Evolutionary conservation across 495 filamentous ascomycete genomes (phyloP).

Genomic region (Xylaria palmicola): DNA sequence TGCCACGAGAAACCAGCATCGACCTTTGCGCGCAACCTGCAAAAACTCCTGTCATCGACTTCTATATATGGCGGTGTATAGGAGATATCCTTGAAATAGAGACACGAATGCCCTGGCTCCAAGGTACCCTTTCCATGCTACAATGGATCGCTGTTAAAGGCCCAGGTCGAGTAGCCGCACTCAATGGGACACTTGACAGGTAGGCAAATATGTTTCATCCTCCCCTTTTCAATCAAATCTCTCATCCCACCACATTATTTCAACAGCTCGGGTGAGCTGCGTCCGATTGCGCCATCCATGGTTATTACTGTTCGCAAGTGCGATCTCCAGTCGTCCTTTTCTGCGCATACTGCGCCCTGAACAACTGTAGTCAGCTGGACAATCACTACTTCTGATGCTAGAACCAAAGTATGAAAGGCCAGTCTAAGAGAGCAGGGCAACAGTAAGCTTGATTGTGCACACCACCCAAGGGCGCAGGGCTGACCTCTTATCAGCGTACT

Average conservation of each 20-base stretch:
- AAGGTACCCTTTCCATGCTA: conserved; percentile 65
- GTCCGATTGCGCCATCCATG: conserved; percentile 34
- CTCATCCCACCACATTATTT: conserved; percentile 41
- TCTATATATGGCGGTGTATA: conserved; percentile 69
- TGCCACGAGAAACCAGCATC: neutral
- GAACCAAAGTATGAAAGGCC: neutral
- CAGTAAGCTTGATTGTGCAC: conserved; percentile 5
- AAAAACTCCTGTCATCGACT: conserved; percentile 70
- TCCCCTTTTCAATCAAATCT: conserved; percentile 17
- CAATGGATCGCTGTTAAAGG: conserved; percentile 70
- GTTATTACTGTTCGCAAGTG: conserved; percentile 37
- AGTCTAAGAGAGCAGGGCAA: neutral
- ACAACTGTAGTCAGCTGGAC: conserved; percentile 23
- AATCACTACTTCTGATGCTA: conserved; percentile 7
- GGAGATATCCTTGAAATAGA: conserved; percentile 68
- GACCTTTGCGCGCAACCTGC: conserved; percentile 28
- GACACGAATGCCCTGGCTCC: conserved; percentile 82
- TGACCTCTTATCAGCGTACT: conserved; percentile 34
- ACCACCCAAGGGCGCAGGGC: conserved; percentile 35
- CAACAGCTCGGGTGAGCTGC: conserved; percentile 43
- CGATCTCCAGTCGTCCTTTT: conserved; percentile 27
- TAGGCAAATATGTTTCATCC: conserved; percentile 51
- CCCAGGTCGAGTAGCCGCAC: conserved; percentile 69
- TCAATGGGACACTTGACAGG: conserved; percentile 83
- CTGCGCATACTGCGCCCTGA: conserved; percentile 18